These are phyloP conservation scores for Metschnikowia anglica DNA, from an alignment of 805 yeast species.

Conservation along the genomic window DNA sequence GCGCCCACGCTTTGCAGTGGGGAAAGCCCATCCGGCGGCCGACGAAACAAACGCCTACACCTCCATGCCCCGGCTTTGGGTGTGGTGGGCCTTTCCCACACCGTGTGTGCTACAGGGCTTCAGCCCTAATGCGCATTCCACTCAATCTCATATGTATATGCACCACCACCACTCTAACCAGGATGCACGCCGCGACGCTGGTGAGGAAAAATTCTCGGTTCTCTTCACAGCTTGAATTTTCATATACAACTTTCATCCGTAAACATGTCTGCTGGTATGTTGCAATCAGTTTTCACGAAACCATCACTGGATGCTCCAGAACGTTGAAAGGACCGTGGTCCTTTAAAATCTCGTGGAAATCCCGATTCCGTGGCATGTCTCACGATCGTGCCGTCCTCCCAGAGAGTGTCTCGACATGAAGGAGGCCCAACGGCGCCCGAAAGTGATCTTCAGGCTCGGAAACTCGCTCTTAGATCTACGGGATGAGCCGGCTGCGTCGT, in stretches of 20 bases:
- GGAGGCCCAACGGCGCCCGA: neutral
- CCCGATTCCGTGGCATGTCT: neutral
- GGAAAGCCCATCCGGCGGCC: too few species aligned
- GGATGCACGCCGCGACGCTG: constrained; percentile 18
- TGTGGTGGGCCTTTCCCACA: too few species aligned
- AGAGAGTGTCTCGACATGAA: neutral
- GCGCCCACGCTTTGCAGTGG: too few species aligned
- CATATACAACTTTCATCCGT: constrained; percentile 18
- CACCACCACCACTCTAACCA: neutral
- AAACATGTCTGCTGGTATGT: constrained; percentile 28
- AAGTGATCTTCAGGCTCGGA: neutral
- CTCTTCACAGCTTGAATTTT: constrained; percentile 13
- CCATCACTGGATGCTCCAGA: neutral
- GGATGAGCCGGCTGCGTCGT: too few species aligned
- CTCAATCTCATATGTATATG: neutral
- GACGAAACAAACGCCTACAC: too few species aligned
- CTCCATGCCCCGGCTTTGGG: too few species aligned
- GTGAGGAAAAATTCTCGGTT: constrained; percentile 23
- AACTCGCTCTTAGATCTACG: too few species aligned
- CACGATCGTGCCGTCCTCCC: neutral
- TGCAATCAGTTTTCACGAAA: constrained; percentile 1
- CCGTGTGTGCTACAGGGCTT: constrained; percentile 15
- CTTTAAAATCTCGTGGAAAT: neutral
- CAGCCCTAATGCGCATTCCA: constrained; percentile 15
- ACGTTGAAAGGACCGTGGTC: neutral